These are phyloP conservation scores for Trichoderma sp. DNA, from an alignment of 2,329 filamentous ascomycete genomes.

Conservation along the genomic window DNA sequence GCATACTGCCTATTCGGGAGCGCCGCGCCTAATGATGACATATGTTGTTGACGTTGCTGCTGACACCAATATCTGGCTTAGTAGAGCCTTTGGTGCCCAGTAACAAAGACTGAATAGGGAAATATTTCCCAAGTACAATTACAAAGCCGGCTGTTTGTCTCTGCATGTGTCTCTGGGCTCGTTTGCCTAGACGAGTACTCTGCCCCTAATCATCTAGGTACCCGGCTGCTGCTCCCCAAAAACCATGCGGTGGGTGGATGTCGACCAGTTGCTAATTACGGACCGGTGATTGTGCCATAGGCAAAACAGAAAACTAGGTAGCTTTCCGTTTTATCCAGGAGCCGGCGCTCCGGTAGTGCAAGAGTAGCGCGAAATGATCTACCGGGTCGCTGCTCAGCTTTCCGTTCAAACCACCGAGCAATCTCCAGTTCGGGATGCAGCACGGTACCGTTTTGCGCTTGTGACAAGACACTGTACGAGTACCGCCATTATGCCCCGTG, in stretches of 20 bases:
- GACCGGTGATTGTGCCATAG: neutral
- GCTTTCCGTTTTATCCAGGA: neutral
- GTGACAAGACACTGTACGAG: neutral
- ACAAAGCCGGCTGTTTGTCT: neutral
- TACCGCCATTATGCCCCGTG: neutral
- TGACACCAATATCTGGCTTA: neutral
- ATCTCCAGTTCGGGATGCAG: neutral
- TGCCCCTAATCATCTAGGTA: neutral
- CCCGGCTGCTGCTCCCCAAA: neutral
- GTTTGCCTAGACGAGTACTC: neutral
- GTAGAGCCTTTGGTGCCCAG: neutral
- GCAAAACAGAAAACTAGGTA: neutral
- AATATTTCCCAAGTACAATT: neutral
- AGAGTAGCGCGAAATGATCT: conserved; percentile 5
- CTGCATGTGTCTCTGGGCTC: neutral
- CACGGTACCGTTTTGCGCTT: neutral
- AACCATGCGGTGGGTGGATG: neutral
- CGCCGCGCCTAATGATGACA: conserved; percentile 6
- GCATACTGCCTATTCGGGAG: neutral
- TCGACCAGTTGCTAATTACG: neutral
- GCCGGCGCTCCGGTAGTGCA: conserved; percentile 11
- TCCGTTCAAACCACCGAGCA: neutral
- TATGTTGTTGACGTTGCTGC: neutral
- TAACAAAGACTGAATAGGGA: neutral
- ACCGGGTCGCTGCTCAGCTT: conserved; percentile 9